A percentile compares a stretch with the other conserved stretches of the same genome.
Evolutionary conservation across 306 rosid genomes (phyloP).

Genomic region (Medicago arabica): DNA sequence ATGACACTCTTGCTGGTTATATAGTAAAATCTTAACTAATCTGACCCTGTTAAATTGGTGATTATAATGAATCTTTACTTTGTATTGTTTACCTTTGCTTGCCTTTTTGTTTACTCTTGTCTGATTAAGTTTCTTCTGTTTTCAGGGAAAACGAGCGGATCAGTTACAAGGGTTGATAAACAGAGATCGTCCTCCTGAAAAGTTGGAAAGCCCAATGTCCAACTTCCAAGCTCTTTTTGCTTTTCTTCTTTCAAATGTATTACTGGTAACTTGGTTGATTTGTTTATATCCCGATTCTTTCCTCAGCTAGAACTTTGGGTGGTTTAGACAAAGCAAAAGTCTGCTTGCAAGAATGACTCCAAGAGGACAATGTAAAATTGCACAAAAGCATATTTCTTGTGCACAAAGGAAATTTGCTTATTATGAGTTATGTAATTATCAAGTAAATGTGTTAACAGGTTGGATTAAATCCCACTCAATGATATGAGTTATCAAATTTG

Average conservation of each 20-base stretch:
- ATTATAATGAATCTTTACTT: background rate
- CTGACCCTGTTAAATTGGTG: no score
- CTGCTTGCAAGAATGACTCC: slow-evolving; percentile 39
- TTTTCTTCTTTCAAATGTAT: slow-evolving; percentile 70
- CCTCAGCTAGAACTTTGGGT: slow-evolving; percentile 38
- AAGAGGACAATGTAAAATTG: slow-evolving; percentile 38
- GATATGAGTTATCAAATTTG: slow-evolving; percentile 5
- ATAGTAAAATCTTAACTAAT: no score
- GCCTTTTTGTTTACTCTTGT: background rate
- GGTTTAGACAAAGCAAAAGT: slow-evolving; percentile 40
- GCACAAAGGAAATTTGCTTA: slow-evolving; percentile 32
- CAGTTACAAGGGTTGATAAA: slow-evolving; percentile 54
- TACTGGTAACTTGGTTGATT: slow-evolving; percentile 37
- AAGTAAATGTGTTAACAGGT: background rate
- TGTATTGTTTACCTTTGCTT: background rate
- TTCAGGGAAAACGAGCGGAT: slow-evolving; percentile 67
- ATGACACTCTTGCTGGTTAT: no score
- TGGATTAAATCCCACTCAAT: slow-evolving; percentile 3
- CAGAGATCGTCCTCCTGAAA: slow-evolving; percentile 46
- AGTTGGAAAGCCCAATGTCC: slow-evolving; percentile 69
- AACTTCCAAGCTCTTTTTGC: slow-evolving; percentile 87
- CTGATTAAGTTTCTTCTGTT: slow-evolving; percentile 27
- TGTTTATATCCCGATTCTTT: slow-evolving; percentile 39
- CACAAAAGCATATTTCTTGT: slow-evolving; percentile 38
- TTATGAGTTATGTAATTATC: slow-evolving; percentile 9